Conservation (phyloP, 345 rosid genomes). For the Acer negundo region DNA sequence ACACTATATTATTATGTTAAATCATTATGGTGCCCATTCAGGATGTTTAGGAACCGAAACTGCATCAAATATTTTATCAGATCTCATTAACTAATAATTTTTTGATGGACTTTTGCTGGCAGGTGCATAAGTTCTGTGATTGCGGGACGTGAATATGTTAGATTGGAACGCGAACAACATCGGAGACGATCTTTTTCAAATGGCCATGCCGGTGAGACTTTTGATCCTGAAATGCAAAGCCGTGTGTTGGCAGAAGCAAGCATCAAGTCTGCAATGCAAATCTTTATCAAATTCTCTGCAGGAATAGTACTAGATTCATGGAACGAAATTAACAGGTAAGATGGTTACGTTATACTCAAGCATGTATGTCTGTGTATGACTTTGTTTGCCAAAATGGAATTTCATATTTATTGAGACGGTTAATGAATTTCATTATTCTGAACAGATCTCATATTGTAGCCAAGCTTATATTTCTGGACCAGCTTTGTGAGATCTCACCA, state of each 20-base stretch:
- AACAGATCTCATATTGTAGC: constrained; percentile 91
- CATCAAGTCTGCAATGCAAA: constrained; percentile 90
- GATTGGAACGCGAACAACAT: constrained; percentile 84
- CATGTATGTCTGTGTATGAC: neutral
- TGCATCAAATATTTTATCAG: constrained; percentile 2
- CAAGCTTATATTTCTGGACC: constrained; percentile 93
- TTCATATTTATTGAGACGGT: neutral
- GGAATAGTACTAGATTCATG: constrained; percentile 85
- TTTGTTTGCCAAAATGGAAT: neutral
- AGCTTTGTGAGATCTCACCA: constrained; percentile 88
- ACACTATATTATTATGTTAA: neutral
- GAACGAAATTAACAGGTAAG: constrained; percentile 82
- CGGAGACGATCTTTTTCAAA: constrained; percentile 70
- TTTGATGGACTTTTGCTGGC: constrained; percentile 33
- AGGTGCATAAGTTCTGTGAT: constrained; percentile 92
- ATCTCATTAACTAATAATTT: neutral
- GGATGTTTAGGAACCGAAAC: neutral
- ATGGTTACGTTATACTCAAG: neutral
- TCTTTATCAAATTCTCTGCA: constrained; percentile 84
- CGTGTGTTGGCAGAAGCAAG: constrained; percentile 83
- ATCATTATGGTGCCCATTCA: neutral
- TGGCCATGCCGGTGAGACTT: constrained; percentile 62
- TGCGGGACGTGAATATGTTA: constrained; percentile 83
- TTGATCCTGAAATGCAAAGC: constrained; percentile 67
- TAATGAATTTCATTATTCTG: constrained; percentile 11